phyloP scores from a whole-genome alignment of 345 rosid genomes.

The Brassica carinata region DNA sequence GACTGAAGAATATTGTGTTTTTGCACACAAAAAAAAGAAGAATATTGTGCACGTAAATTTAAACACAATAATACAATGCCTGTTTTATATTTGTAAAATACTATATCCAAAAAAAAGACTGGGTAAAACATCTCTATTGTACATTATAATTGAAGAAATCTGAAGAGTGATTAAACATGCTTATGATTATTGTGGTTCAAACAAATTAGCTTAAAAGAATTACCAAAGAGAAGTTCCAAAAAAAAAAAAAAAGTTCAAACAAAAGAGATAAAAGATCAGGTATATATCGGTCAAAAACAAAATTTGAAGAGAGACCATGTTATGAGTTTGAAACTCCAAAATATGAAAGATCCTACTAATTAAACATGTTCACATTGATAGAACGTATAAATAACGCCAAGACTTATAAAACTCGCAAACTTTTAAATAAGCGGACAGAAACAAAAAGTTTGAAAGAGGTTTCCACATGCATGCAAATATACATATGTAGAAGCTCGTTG shows the following conservation, averaged over 20 bases:
- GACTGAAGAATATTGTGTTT: background rate
- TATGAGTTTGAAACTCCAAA: background rate
- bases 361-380: background rate
- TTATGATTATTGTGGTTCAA: background rate
- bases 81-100: background rate
- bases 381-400: background rate
- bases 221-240: background rate
- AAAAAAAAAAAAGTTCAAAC: background rate
- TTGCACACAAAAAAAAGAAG: too few species aligned
- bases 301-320: background rate
- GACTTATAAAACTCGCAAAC: background rate
- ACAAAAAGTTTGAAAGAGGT: slow-evolving; percentile 12
- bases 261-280: background rate
- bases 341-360: background rate
- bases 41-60: background rate
- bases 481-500: too few species aligned
- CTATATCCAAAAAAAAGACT: background rate
- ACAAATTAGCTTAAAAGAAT: background rate
- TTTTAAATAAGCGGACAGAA: slow-evolving; percentile 10
- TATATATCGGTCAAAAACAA: background rate
- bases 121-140: background rate
- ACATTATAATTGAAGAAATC: background rate
- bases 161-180: background rate
- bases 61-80: background rate
- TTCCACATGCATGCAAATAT: background rate